Percentiles rank a stretch among this genome's conserved stretches.
Conservation (phyloP, 75 land plant genomes). For the Isoetes taiwanensis region DNA sequence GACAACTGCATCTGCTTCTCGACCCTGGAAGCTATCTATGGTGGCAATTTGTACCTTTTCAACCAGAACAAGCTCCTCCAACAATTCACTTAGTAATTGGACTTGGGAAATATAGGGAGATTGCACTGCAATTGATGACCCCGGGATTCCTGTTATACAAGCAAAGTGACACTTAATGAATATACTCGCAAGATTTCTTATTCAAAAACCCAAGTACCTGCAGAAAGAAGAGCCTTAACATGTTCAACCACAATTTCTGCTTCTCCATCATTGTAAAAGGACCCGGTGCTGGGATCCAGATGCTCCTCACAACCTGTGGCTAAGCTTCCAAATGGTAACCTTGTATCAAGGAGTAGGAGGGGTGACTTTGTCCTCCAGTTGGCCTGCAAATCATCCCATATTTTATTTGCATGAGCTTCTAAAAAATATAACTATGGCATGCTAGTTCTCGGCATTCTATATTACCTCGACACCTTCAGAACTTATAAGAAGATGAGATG, state of each 20-base stretch:
- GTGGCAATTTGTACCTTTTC: constrained; percentile 66
- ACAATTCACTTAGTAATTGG: constrained; percentile 50
- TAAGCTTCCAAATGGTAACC: constrained; percentile 73
- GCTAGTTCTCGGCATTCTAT: background rate
- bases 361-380: constrained; percentile 64
- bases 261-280: constrained; percentile 89
- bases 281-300: constrained; percentile 79
- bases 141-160: constrained; percentile 46
- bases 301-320: constrained; percentile 74
- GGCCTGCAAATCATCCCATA: constrained; percentile 25
- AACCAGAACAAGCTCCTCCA: constrained; percentile 53
- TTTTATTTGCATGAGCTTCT: background rate
- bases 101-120: constrained; percentile 93
- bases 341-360: constrained; percentile 64
- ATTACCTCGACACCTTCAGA: constrained; percentile 67
- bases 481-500: constrained; percentile 56
- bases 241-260: constrained; percentile 80
- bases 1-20: constrained; percentile 91
- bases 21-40: constrained; percentile 84
- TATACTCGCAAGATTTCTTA: background rate
- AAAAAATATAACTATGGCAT: background rate
- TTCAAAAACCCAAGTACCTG: constrained; percentile 47
- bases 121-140: constrained; percentile 65
- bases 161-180: background rate
- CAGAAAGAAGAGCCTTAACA: constrained; percentile 45